A percentile compares a stretch with the other conserved stretches of the same genome.
Conservation (phyloP, 2,329 filamentous ascomycete genomes). For the Leptosphaerulina australis region DNA sequence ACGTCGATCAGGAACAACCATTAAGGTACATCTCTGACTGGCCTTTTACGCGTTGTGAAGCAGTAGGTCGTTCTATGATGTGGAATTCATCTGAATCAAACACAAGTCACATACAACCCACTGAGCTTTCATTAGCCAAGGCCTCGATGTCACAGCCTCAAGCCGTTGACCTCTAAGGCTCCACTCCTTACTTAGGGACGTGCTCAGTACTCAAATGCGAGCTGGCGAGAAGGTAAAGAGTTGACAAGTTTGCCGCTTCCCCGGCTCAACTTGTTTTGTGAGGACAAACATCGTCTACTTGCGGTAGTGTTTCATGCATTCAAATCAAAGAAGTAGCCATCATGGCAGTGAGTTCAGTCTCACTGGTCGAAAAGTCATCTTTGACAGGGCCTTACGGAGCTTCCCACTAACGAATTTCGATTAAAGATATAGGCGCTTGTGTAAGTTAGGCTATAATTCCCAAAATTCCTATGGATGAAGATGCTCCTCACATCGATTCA, state of each 20-base stretch:
- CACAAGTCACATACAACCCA: not conserved
- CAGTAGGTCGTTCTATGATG: not conserved
- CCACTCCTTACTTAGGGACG: not conserved
- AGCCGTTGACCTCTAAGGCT: not conserved
- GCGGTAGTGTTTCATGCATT: not conserved
- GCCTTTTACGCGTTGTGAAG: too few species aligned
- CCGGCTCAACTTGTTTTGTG: not conserved
- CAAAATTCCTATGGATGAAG: not conserved
- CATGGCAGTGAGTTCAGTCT: too few species aligned
- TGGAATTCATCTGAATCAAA: not conserved
- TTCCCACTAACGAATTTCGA: not conserved
- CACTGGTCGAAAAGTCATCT: not conserved
- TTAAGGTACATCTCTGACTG: not conserved
- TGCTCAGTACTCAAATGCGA: not conserved
- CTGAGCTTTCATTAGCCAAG: not conserved
- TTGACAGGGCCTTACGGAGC: not conserved
- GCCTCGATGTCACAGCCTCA: not conserved
- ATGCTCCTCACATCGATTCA: not conserved
- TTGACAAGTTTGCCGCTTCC: conserved; percentile 10
- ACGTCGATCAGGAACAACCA: not conserved
- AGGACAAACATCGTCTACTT: not conserved
- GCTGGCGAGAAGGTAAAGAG: not conserved
- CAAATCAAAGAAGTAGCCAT: not conserved
- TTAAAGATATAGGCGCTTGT: not conserved
- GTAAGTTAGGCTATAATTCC: too few species aligned